Percentiles rank a stretch among this genome's conserved stretches.
Evolutionary conservation across 164 flowering plant species (phyloP).

Genomic region (Sextonia rubra): DNA sequence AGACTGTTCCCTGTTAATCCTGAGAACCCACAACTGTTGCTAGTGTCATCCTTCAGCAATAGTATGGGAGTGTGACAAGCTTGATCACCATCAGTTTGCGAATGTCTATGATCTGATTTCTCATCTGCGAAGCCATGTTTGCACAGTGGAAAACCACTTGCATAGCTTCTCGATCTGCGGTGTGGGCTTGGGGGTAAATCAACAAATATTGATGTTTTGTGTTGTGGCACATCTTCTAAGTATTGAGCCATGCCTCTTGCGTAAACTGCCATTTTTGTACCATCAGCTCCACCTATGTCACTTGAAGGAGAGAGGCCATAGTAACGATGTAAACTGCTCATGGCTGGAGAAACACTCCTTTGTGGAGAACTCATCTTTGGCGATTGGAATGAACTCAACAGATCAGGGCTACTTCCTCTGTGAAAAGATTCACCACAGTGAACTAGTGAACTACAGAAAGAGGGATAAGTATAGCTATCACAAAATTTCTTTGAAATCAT

Average conservation of each 20-base stretch:
- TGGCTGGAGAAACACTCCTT: slow-evolving; percentile 58
- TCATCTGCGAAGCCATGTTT: slow-evolving; percentile 23
- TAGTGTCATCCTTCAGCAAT: slow-evolving; percentile 51
- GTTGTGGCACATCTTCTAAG: slow-evolving; percentile 39
- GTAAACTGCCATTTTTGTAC: slow-evolving; percentile 54
- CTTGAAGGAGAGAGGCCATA: slow-evolving; percentile 50
- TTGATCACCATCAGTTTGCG: slow-evolving; percentile 45
- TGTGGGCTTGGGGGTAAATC: slow-evolving; percentile 33
- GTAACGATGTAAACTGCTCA: slow-evolving; percentile 69
- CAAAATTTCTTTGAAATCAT: too few species aligned
- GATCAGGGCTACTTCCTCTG: slow-evolving; percentile 41
- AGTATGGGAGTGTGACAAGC: slow-evolving; percentile 32
- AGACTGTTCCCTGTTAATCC: slow-evolving; percentile 58
- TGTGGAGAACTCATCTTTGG: slow-evolving; percentile 37
- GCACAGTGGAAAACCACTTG: slow-evolving; percentile 33
- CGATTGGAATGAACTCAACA: slow-evolving; percentile 65
- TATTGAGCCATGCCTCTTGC: slow-evolving; percentile 29
- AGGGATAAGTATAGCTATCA: background rate
- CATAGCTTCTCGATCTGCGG: slow-evolving; percentile 55
- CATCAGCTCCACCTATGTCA: slow-evolving; percentile 25
- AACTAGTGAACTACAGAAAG: background rate
- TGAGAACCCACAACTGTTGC: slow-evolving; percentile 38
- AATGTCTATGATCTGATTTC: slow-evolving; percentile 52
- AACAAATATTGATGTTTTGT: slow-evolving; percentile 22
- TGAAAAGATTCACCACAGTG: slow-evolving; percentile 11